Conservation (phyloP, 768 basidiomycete genomes). For the Asterophora lycoperdoides region DNA sequence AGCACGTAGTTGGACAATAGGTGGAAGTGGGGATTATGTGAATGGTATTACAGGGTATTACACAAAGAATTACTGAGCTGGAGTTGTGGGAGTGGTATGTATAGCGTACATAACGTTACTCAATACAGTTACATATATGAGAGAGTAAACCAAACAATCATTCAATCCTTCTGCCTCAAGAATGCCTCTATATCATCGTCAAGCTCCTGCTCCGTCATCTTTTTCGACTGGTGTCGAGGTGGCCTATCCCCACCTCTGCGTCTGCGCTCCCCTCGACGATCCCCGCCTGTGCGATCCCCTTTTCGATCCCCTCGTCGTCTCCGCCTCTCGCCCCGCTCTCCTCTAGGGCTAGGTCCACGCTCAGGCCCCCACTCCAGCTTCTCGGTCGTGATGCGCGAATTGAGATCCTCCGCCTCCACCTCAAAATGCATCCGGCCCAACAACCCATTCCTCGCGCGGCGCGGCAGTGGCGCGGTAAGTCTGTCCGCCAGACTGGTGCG, state of each 20-base stretch:
- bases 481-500: conserved; percentile 37
- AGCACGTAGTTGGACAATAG: too few relatives aligned
- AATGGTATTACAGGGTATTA: too few relatives aligned
- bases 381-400: conserved; percentile 17
- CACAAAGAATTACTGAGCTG: background rate
- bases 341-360: conserved; percentile 12
- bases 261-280: conserved; percentile 19
- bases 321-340: conserved; percentile 16
- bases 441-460: conserved; percentile 30
- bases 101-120: conserved; percentile 10
- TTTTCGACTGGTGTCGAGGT: conserved; percentile 39
- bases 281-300: too few relatives aligned
- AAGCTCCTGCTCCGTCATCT: conserved; percentile 68
- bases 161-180: conserved; percentile 43
- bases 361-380: conserved; percentile 14
- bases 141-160: too few relatives aligned
- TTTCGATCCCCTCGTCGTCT: background rate
- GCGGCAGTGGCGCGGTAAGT: conserved; percentile 42
- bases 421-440: conserved; percentile 19
- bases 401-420: conserved; percentile 17
- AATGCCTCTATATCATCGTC: conserved; percentile 84
- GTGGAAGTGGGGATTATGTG: too few relatives aligned
- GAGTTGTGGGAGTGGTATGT: background rate
- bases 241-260: conserved; percentile 26
- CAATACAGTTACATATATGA: background rate